These are phyloP conservation scores for Cornus suecica DNA, from an alignment of 148 eudicot genomes.

Conservation along the genomic window DNA sequence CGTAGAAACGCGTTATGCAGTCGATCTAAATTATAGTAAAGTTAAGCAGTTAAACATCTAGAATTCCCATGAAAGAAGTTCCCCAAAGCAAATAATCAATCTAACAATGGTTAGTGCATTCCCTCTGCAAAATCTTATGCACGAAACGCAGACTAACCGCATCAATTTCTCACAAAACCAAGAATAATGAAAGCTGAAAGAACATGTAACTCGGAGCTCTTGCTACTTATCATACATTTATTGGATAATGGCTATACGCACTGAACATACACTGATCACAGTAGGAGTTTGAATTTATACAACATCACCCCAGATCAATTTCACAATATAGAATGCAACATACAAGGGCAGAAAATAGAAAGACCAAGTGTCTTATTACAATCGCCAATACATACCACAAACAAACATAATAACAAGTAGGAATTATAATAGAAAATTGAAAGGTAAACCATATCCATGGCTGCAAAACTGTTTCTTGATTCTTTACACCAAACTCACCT, in stretches of 20 bases:
- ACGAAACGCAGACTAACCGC: background rate
- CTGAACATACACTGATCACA: conserved; percentile 21
- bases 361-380: conserved; percentile 39
- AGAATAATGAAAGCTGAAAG: background rate
- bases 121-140: background rate
- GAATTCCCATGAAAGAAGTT: background rate
- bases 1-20: too few species aligned
- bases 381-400: conserved; percentile 57
- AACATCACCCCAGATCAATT: conserved; percentile 33
- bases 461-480: conserved; percentile 58
- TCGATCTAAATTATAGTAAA: too few species aligned
- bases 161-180: conserved; percentile 2
- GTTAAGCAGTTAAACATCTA: too few species aligned
- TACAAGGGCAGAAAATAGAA: conserved; percentile 12
- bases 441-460: conserved; percentile 31
- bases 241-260: conserved; percentile 10
- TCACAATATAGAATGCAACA: conserved; percentile 25
- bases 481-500: conserved; percentile 23
- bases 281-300: conserved; percentile 34
- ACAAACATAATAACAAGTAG: conserved; percentile 43
- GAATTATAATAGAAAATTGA: conserved; percentile 26
- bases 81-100: background rate
- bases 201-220: background rate
- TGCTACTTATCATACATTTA: conserved; percentile 11
- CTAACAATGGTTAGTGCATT: background rate